Evolutionary conservation across 208 protist genomes (phyloP).

Genomic region (Trypanosoma cruzi): DNA sequence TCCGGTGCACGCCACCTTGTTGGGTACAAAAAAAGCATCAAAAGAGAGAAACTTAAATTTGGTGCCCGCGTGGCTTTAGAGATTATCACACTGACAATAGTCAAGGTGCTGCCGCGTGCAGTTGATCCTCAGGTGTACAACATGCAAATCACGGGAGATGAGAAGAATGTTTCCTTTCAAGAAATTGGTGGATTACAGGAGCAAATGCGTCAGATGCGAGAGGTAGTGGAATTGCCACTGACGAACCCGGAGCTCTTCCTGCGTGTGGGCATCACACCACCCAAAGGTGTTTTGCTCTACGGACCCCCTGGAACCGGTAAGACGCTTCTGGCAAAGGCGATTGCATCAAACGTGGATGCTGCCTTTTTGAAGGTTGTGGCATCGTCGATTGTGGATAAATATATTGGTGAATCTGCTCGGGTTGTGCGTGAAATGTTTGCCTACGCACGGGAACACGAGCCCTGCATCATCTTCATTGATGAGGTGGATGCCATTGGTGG

Average conservation of each 20-base stretch:
- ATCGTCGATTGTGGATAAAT: conserved; percentile 99
- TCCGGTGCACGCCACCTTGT: conserved; percentile 99
- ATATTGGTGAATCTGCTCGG: conserved; percentile 99
- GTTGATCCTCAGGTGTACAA: conserved; percentile 99
- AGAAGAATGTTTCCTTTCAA: conserved; percentile 94
- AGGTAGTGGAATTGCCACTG: conserved; percentile 99
- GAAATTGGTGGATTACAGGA: conserved; percentile 98
- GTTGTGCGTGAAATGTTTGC: conserved; percentile 99
- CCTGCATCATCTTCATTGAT: conserved; percentile 99
- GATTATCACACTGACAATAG: conserved; percentile 99
- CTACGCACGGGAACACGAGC: conserved; percentile 97
- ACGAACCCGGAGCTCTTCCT: conserved; percentile 99
- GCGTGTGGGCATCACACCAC: conserved; percentile 99
- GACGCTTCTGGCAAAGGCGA: conserved; percentile 98
- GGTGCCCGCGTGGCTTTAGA: conserved; percentile 98
- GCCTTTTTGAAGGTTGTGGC: conserved; percentile 99
- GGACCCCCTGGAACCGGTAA: conserved; percentile 97
- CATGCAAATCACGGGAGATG: conserved; percentile 98
- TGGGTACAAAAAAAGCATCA: conserved; percentile 95
- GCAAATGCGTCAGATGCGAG: conserved; percentile 99
- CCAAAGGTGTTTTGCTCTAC: conserved; percentile 99
- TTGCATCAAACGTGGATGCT: conserved; percentile 98
- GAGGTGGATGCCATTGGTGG: conserved; percentile 99
- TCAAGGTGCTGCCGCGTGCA: conserved; percentile 98
- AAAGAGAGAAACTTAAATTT: conserved; percentile 95